Base-by-base conservation (phyloP, 768 basidiomycete species). In the Tubosaeta sp. region DNA sequence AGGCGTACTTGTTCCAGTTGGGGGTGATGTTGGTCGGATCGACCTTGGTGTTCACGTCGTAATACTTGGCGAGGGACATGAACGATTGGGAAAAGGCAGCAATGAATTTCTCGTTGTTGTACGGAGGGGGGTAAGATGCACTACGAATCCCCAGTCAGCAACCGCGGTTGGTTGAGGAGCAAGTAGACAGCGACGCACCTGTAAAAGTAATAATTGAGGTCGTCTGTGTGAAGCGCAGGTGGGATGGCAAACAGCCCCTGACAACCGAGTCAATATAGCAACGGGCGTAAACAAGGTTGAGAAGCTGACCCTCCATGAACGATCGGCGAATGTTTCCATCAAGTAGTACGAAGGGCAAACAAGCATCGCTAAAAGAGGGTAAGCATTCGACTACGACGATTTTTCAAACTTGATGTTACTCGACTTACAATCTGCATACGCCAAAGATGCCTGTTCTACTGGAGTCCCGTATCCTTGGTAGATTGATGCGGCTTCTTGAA, bases 371-470 rank as follows among this genome's bases (percentile, higher is more conserved):
- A 22, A 22, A 22, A 22, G 22, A 22, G 22, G 3, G 22, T 22
- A 22, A 22, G 22, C 22, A 22, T 22, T 22, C 22, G 22, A 22
- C 22, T 22, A 22, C 22, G 22, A 22, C 22, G 22, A 22, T 22
- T 22, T 1, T 8, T 35, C 17, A 17, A n/a, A 16, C 22, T 17
- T 13, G 7, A 37, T 8, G 1, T 17, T 38, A 6, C 37, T 57
- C 27, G 4, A 56, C 65, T 48, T 49, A 78, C 77, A 60, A 56
- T 79, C 78, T 0, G 72, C 73, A 64, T 72, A 71, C 16, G 72
- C 72, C 8, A 55, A 54, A 12, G 48, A 69, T 3, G 62, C 72
- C 43, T 76, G 74, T 27, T 68, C 60, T 5, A 70, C 42, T 6
- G 64, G 55, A n/a, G 67, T 67, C 1, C 72, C 74, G 6, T 68